Percentiles rank a stretch among this genome's conserved stretches.
Conservation (phyloP, 352 stramenopile species). For the Poterioochromonas sp. region DNA sequence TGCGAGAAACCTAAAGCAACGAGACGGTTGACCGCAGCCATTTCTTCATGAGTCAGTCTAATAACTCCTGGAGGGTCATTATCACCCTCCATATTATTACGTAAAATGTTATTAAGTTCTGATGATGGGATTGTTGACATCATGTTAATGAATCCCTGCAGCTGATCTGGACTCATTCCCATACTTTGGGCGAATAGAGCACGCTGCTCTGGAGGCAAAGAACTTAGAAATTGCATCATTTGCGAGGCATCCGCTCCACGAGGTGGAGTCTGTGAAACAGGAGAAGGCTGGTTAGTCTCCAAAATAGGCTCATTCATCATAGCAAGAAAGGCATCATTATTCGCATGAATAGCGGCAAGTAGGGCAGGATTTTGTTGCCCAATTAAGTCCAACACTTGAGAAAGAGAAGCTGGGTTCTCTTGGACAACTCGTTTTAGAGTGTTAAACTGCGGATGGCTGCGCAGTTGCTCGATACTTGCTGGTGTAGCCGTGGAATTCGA, state of each 20-base stretch:
- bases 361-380: conserved; percentile 60
- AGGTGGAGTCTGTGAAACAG: not conserved
- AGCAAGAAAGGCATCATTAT: conserved; percentile 63
- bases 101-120: conserved; percentile 43
- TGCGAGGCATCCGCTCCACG: conserved; percentile 39
- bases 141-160: conserved; percentile 39
- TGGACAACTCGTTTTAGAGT: conserved; percentile 59
- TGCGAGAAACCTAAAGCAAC: conserved; percentile 69
- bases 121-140: conserved; percentile 43
- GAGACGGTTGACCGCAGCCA: conserved; percentile 53
- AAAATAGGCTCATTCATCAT: conserved; percentile 76
- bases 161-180: conserved; percentile 45
- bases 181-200: conserved; percentile 42
- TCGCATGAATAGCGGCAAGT: conserved; percentile 62
- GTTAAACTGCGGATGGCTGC: conserved; percentile 69
- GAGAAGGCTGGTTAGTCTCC: conserved; percentile 39
- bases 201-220: conserved; percentile 39
- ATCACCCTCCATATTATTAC: conserved; percentile 22
- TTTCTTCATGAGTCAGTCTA: conserved; percentile 65
- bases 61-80: conserved; percentile 36
- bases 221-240: conserved; percentile 43
- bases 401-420: conserved; percentile 58
- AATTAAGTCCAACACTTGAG: conserved; percentile 62
- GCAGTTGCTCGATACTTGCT: conserved; percentile 50
- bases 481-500: conserved; percentile 36